These are phyloP conservation scores for Aspergillus phoenicis DNA, from an alignment of 2,329 filamentous ascomycete genomes.

Conservation along the genomic window DNA sequence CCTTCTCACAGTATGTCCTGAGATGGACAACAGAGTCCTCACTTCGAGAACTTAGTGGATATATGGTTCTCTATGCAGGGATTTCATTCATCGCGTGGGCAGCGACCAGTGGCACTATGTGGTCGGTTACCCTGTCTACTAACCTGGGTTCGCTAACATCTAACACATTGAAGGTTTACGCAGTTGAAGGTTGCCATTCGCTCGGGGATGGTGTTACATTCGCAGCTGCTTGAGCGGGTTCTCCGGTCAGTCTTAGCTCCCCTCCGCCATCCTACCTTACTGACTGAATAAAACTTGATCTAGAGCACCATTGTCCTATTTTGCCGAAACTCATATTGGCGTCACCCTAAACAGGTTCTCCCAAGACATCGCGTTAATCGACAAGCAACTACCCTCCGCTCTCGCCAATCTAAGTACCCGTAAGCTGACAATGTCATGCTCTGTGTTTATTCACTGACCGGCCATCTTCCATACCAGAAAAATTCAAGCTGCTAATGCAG, in stretches of 20 bases:
- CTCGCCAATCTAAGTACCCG: not conserved
- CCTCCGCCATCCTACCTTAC: no score
- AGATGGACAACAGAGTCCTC: not conserved
- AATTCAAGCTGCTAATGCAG: not conserved
- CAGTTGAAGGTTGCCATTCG: not conserved
- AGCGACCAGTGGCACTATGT: not conserved
- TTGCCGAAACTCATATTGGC: not conserved
- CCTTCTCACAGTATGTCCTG: slow-evolving; percentile 1
- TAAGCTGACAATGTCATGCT: not conserved
- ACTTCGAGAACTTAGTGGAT: not conserved
- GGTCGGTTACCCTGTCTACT: not conserved
- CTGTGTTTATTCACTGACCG: not conserved
- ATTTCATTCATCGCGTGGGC: not conserved
- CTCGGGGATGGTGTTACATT: not conserved
- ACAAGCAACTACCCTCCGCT: not conserved
- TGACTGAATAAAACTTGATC: not conserved
- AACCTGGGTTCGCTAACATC: not conserved
- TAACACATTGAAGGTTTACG: not conserved
- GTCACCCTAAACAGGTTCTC: not conserved
- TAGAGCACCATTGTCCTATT: not conserved
- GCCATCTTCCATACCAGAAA: not conserved
- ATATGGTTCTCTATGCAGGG: not conserved
- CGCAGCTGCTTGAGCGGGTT: not conserved
- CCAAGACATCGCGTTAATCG: not conserved
- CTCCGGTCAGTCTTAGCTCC: not conserved